Conservation (phyloP, 768 basidiomycete genomes). For the Tricholoma furcatifolium region DNA sequence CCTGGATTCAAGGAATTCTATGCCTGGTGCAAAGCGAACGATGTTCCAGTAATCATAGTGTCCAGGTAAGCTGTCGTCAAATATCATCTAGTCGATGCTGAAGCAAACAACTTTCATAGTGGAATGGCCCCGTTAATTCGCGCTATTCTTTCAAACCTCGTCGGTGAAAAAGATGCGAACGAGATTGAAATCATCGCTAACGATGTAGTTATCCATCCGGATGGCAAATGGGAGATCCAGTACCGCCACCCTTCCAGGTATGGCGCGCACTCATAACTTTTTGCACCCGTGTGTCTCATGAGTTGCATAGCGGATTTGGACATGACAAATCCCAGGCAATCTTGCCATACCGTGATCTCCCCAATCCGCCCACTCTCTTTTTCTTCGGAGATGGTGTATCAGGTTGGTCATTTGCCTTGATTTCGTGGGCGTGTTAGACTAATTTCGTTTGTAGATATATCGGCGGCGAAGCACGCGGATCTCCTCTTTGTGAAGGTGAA, state of each 20-base stretch:
- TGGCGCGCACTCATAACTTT: background rate
- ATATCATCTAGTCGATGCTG: background rate
- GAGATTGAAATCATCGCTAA: conserved; percentile 95
- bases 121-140: conserved; percentile 95
- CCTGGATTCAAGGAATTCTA: conserved; percentile 88
- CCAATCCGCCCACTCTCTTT: conserved; percentile 76
- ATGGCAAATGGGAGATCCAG: conserved; percentile 77
- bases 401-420: conserved; percentile 44
- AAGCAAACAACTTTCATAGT: conserved; percentile 34
- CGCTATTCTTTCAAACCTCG: conserved; percentile 80
- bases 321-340: conserved; percentile 98
- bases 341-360: conserved; percentile 77
- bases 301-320: conserved; percentile 69
- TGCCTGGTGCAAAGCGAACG: conserved; percentile 74
- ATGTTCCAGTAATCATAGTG: conserved; percentile 90
- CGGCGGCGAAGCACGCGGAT: conserved; percentile 90
- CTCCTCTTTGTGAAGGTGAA: conserved; percentile 92
- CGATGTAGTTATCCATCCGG: conserved; percentile 64
- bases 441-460: conserved; percentile 60
- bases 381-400: conserved; percentile 99
- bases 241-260: conserved; percentile 89
- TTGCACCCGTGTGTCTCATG: background rate
- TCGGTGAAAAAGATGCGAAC: conserved; percentile 69
- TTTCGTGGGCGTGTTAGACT: background rate
- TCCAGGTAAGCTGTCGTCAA: conserved; percentile 57